Percentiles rank a stretch among this genome's conserved stretches.
Conservation (phyloP, 2,329 filamentous ascomycete species). For the Huntiella omanensis region DNA sequence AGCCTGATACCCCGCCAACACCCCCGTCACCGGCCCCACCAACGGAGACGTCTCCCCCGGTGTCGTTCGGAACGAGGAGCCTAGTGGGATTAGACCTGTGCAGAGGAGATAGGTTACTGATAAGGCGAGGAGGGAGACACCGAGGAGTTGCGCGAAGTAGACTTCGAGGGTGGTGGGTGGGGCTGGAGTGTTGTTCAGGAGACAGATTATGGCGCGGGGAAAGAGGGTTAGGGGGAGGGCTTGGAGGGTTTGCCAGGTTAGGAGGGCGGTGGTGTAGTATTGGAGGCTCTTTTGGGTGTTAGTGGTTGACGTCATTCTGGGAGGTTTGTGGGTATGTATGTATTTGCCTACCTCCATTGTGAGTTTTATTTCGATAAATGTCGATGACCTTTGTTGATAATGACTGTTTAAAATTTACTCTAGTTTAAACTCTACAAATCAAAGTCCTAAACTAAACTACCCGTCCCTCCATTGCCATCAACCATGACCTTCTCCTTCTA, state of each 20-base stretch:
- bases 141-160: constrained; percentile 56
- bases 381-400: too few species aligned
- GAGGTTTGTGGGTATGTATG: neutral
- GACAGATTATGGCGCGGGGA: constrained; percentile 27
- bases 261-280: constrained; percentile 30
- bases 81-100: constrained; percentile 50
- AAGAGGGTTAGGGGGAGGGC: constrained; percentile 28
- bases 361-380: too few species aligned
- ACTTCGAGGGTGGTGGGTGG: constrained; percentile 37
- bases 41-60: constrained; percentile 33
- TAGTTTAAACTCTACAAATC: too few species aligned
- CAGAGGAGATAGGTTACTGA: constrained; percentile 46
- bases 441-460: too few species aligned
- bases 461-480: too few species aligned
- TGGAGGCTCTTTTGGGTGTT: constrained; percentile 25
- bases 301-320: neutral
- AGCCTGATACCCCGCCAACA: constrained; percentile 49
- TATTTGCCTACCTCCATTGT: too few species aligned
- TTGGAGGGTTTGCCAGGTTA: constrained; percentile 32
- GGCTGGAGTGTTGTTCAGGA: constrained; percentile 17
- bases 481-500: too few species aligned
- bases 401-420: too few species aligned
- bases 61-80: constrained; percentile 19
- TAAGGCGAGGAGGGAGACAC: constrained; percentile 46
- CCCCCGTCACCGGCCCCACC: constrained; percentile 44